Evolutionary conservation across 1,139 yeast species (phyloP).

Genomic region (Spencermartinsiella ligniputridi): DNA sequence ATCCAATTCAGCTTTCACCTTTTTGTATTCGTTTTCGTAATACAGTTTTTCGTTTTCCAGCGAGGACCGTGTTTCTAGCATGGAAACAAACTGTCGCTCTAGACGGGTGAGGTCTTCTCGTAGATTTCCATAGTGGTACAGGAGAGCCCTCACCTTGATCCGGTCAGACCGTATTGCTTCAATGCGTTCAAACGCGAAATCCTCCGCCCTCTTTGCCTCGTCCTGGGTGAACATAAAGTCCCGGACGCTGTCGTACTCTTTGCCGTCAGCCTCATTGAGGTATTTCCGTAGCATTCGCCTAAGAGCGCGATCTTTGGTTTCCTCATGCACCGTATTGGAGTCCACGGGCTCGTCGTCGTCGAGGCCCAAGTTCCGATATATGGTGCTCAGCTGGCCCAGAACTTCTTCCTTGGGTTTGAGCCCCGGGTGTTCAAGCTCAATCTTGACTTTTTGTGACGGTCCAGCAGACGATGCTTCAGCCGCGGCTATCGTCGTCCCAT

Average conservation of each 20-base stretch:
- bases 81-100: neutral
- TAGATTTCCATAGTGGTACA: neutral
- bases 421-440: neutral
- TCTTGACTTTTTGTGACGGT: no score
- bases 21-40: neutral
- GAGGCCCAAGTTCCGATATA: neutral
- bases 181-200: conserved; percentile 5
- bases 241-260: neutral
- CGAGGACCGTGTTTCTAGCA: neutral
- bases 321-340: neutral
- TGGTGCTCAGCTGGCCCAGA: neutral
- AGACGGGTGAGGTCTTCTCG: neutral
- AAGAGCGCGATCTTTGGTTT: neutral
- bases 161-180: neutral
- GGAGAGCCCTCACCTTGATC: conserved; percentile 2
- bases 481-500: no score
- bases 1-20: neutral
- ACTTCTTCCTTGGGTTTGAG: neutral
- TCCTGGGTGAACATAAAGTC: conserved; percentile 12
- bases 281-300: neutral
- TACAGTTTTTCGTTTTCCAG: neutral
- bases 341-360: neutral
- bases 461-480: no score
- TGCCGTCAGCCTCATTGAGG: neutral
- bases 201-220: conserved; percentile 13